phyloP scores from a whole-genome alignment of 176 grass and related monocot genomes.

The Cenchrus americanus region DNA sequence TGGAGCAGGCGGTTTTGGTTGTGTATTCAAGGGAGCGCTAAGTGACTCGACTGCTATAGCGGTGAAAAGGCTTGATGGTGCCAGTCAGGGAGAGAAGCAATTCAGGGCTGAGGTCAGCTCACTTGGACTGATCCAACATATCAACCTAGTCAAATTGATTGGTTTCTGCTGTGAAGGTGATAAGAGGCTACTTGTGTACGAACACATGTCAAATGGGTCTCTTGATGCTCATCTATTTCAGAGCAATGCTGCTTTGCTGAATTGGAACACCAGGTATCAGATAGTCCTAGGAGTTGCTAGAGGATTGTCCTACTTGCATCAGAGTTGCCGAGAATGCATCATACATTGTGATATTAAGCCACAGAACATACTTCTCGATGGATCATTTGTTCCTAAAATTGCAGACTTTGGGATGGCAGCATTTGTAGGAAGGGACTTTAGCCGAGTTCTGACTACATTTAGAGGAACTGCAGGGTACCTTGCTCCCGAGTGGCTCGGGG shows the following conservation, averaged over 20 bases:
- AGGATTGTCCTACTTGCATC: constrained; percentile 64
- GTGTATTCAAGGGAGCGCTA: constrained; percentile 55
- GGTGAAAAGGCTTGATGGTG: constrained; percentile 55
- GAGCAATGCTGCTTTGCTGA: background rate
- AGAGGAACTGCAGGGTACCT: constrained; percentile 74
- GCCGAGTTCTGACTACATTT: constrained; percentile 60
- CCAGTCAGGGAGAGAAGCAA: constrained; percentile 59
- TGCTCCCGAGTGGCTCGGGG: constrained; percentile 62
- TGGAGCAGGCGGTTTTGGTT: constrained; percentile 62
- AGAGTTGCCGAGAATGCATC: constrained; percentile 62
- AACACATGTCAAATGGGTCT: constrained; percentile 64
- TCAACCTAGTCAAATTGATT: constrained; percentile 60
- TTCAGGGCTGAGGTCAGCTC: constrained; percentile 66
- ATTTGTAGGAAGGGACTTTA: constrained; percentile 62
- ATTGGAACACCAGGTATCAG: constrained; percentile 49
- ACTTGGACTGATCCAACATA: constrained; percentile 60
- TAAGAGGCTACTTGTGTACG: constrained; percentile 60
- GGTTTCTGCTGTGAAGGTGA: constrained; percentile 57
- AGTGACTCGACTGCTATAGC: constrained; percentile 44
- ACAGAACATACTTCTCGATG: constrained; percentile 52
- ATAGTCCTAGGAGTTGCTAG: constrained; percentile 54
- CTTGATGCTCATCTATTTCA: constrained; percentile 57
- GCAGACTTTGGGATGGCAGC: constrained; percentile 75
- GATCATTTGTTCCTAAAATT: constrained; percentile 56
- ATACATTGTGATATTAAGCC: constrained; percentile 77